phyloP scores from a whole-genome alignment of 2,329 filamentous ascomycete species.

The Beauveria bassiana region DNA sequence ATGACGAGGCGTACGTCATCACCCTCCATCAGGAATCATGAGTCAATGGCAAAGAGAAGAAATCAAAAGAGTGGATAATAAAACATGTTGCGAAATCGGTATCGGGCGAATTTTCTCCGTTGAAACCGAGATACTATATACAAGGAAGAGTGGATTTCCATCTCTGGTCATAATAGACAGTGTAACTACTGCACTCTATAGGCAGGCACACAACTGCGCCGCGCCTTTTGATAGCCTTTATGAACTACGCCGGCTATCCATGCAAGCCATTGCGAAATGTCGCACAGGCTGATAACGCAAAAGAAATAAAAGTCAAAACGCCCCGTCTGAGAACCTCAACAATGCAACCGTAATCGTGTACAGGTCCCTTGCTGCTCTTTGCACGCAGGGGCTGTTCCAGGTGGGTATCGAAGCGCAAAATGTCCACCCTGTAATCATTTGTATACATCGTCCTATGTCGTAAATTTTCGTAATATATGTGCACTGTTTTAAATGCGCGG shows the following conservation, averaged over 20 bases:
- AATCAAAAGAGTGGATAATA: not conserved
- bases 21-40: not conserved
- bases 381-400: not conserved
- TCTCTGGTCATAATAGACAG: not conserved
- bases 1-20: not conserved
- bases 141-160: not conserved
- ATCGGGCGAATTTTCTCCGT: not conserved
- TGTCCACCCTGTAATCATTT: not conserved
- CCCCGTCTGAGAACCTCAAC: not conserved
- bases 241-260: not conserved
- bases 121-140: not conserved
- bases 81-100: not conserved
- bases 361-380: not conserved
- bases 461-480: conserved; percentile 5
- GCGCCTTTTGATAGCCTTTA: not conserved
- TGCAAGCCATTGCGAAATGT: not conserved
- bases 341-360: conserved; percentile 7
- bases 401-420: conserved; percentile 3
- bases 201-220: not conserved
- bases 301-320: not conserved
- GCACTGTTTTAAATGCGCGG: conserved; percentile 28
- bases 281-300: not conserved
- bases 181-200: not conserved
- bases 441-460: not conserved
- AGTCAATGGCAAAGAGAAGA: not conserved